Evolutionary conservation across 208 protist genomes (phyloP).

Genomic region (Acanthamoeba polyphaga): DNA sequence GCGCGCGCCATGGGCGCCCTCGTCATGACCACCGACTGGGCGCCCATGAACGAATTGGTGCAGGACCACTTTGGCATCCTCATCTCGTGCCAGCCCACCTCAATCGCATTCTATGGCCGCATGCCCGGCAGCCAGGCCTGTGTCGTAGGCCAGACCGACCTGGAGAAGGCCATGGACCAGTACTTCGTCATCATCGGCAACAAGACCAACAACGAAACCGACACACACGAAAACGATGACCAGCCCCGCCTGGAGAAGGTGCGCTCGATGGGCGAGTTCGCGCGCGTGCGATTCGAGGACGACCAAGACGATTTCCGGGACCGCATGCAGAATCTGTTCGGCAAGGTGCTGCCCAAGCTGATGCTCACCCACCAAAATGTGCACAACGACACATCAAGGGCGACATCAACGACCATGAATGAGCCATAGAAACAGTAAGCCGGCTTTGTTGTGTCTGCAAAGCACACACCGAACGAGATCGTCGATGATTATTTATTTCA

Average conservation of each 20-base stretch:
- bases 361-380: background rate
- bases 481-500: too few relatives aligned
- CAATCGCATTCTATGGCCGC: background rate
- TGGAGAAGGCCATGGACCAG: background rate
- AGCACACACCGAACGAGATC: too few relatives aligned
- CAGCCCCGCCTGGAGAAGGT: background rate
- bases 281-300: background rate
- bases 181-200: background rate
- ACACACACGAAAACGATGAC: background rate
- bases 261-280: background rate
- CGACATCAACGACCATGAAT: too few relatives aligned
- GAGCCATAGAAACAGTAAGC: too few relatives aligned
- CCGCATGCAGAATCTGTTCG: background rate
- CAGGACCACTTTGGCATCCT: background rate
- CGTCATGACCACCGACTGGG: slow-evolving; percentile 2
- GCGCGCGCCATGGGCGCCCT: background rate
- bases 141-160: background rate
- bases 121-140: background rate
- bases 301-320: background rate
- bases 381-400: background rate
- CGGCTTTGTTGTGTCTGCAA: too few relatives aligned
- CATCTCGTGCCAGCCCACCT: background rate
- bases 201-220: too few relatives aligned
- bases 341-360: background rate
- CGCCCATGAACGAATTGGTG: slow-evolving; percentile 32